Percentiles rank a stretch among this genome's conserved stretches.
These are phyloP conservation scores for Nicotiana otophora DNA, from an alignment of 257 asterid genomes.

Conservation along the genomic window DNA sequence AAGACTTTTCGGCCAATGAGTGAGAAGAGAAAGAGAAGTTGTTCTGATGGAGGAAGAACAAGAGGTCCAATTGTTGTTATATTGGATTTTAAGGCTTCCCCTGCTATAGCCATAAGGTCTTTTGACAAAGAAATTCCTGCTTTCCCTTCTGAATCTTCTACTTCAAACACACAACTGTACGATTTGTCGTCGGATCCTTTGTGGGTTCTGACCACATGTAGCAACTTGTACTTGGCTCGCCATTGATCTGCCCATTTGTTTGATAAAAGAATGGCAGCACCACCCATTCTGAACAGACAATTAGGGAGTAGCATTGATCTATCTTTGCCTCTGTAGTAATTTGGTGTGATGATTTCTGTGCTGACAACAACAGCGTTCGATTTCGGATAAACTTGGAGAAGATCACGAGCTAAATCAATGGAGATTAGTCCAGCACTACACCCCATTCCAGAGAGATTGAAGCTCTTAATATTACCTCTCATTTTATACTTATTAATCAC, in stretches of 20 bases:
- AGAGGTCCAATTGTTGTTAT: slow-evolving; percentile 31
- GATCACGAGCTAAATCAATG: slow-evolving; percentile 25
- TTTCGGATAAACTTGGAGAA: slow-evolving; percentile 18
- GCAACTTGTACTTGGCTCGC: slow-evolving; percentile 21
- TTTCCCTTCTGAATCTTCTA: slow-evolving; percentile 24
- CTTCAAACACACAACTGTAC: slow-evolving; percentile 19
- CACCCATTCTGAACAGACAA: slow-evolving; percentile 30
- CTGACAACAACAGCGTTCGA: slow-evolving; percentile 20
- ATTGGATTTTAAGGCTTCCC: slow-evolving; percentile 28
- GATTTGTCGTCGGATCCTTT: slow-evolving; percentile 20
- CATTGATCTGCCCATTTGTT: slow-evolving; percentile 9
- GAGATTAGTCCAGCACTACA: slow-evolving; percentile 33
- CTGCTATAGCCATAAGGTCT: slow-evolving; percentile 29
- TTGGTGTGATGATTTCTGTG: slow-evolving; percentile 29
- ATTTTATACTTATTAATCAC: slow-evolving; percentile 26
- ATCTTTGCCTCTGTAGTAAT: slow-evolving; percentile 26
- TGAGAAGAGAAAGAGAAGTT: slow-evolving; percentile 13
- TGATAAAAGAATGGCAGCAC: slow-evolving; percentile 23
- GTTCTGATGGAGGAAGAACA: slow-evolving; percentile 27
- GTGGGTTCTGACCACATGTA: slow-evolving; percentile 25
- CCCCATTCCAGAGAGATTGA: slow-evolving; percentile 30
- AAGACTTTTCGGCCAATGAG: slow-evolving; percentile 13
- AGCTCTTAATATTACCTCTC: slow-evolving; percentile 27
- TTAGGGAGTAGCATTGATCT: slow-evolving; percentile 33
- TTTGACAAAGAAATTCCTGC: slow-evolving; percentile 25